These are phyloP conservation scores for Auricularia heimuer DNA, from an alignment of 768 basidiomycete species.

Conservation along the genomic window DNA sequence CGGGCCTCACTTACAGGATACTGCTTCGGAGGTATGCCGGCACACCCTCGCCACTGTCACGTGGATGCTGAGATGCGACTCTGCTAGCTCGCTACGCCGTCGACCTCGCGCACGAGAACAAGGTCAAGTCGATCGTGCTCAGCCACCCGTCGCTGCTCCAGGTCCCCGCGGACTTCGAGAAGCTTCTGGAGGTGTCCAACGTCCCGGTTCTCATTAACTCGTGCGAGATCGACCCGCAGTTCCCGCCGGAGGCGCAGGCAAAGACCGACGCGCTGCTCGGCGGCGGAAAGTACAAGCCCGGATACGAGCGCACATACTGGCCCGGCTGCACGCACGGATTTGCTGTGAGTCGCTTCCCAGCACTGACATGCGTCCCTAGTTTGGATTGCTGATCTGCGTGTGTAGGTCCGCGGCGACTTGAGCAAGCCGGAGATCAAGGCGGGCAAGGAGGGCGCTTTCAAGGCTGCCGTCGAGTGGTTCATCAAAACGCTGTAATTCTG, in stretches of 20 bases:
- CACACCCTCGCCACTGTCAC: too few species aligned
- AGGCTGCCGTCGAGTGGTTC: slow-evolving; percentile 47
- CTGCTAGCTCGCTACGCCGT: slow-evolving; percentile 43
- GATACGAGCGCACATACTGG: slow-evolving; percentile 40
- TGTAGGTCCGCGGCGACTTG: slow-evolving; percentile 13
- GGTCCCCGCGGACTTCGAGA: slow-evolving; percentile 54
- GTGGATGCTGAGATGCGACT: not conserved
- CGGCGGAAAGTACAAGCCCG: slow-evolving; percentile 33
- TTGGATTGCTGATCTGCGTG: too few species aligned
- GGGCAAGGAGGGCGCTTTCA: slow-evolving; percentile 57
- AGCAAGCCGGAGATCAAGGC: slow-evolving; percentile 43
- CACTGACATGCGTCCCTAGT: too few species aligned
- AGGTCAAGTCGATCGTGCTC: slow-evolving; percentile 38
- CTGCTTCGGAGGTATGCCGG: not conserved
- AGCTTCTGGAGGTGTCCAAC: slow-evolving; percentile 34
- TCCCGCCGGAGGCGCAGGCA: slow-evolving; percentile 36
- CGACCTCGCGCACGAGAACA: slow-evolving; percentile 49
- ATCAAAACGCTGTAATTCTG: slow-evolving; percentile 23
- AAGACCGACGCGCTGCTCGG: slow-evolving; percentile 43
- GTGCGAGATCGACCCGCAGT: slow-evolving; percentile 41
- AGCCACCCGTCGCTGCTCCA: slow-evolving; percentile 57
- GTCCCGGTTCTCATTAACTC: slow-evolving; percentile 61
- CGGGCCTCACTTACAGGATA: slow-evolving; percentile 32
- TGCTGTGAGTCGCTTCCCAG: slow-evolving; percentile 21
- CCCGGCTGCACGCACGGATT: slow-evolving; percentile 45